These are phyloP conservation scores for Torulaspora globosa DNA, from an alignment of 1,139 yeast genomes.

Conservation along the genomic window DNA sequence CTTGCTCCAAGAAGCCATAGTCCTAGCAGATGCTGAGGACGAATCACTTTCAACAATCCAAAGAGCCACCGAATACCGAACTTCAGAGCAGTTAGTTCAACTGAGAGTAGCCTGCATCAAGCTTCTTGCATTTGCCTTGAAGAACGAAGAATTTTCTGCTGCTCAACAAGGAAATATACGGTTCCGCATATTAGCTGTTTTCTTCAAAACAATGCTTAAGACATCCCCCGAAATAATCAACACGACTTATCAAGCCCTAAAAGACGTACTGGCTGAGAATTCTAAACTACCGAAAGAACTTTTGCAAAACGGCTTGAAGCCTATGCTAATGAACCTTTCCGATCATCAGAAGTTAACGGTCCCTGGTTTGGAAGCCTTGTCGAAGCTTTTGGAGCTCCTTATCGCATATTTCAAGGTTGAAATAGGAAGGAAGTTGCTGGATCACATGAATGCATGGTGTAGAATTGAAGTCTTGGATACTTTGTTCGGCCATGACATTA, in stretches of 20 bases:
- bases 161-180: conserved; percentile 80
- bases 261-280: conserved; percentile 78
- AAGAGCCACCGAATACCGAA: conserved; percentile 77
- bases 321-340: conserved; percentile 90
- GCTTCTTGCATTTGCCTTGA: conserved; percentile 74
- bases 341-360: conserved; percentile 90
- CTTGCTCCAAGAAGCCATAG: conserved; percentile 81
- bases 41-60: conserved; percentile 88
- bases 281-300: conserved; percentile 89
- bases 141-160: conserved; percentile 71
- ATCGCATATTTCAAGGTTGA: conserved; percentile 95
- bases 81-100: conserved; percentile 81
- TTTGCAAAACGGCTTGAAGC: conserved; percentile 87
- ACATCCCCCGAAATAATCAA: conserved; percentile 82
- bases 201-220: conserved; percentile 88
- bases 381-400: conserved; percentile 76
- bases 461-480: conserved; percentile 63
- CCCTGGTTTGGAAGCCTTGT: conserved; percentile 86
- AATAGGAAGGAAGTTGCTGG: conserved; percentile 87
- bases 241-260: conserved; percentile 88
- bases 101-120: conserved; percentile 86
- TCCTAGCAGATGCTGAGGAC: conserved; percentile 96
- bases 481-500: conserved; percentile 38
- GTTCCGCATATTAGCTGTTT: conserved; percentile 83
- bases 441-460: conserved; percentile 96